phyloP scores from a whole-genome alignment of 345 rosid species.

The Ceriops decandra region DNA sequence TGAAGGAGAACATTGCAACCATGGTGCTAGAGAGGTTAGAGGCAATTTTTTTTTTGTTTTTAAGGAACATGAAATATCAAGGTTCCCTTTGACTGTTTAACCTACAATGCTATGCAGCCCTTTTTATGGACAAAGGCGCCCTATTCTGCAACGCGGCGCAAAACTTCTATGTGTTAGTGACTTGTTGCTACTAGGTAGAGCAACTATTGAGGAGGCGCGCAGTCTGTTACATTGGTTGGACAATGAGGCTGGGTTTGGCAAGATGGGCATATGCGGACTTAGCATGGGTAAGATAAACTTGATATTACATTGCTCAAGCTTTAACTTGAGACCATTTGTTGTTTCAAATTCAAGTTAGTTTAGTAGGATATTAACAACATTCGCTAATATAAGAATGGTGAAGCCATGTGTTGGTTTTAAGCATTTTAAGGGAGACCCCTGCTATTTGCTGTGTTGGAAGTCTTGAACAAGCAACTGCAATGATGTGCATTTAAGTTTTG shows the following conservation, averaged over 20 bases:
- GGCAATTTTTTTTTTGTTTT: background rate
- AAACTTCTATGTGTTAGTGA: conserved; percentile 94
- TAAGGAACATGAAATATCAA: conserved; percentile 10
- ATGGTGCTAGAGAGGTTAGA: conserved; percentile 95
- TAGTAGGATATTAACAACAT: conserved; percentile 7
- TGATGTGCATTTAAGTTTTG: background rate
- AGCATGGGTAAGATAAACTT: conserved; percentile 78
- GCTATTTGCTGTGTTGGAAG: background rate
- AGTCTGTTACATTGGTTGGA: conserved; percentile 91
- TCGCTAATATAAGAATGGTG: background rate
- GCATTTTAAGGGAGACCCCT: background rate
- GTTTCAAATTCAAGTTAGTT: background rate
- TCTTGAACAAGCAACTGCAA: background rate
- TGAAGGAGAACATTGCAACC: conserved; percentile 87
- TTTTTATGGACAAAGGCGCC: conserved; percentile 91
- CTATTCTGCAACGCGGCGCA: conserved; percentile 77
- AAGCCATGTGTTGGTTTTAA: background rate
- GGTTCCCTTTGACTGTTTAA: conserved; percentile 13
- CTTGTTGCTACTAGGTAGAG: conserved; percentile 88
- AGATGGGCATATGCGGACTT: conserved; percentile 94
- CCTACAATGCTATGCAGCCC: conserved; percentile 63
- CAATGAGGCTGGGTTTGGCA: conserved; percentile 80
- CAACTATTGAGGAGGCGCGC: conserved; percentile 90
- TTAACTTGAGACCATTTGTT: background rate
- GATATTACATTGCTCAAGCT: background rate